Evolutionary conservation across 1,284 basidiomycete species (phyloP).

Genomic region (Moniliophthora roreri): DNA sequence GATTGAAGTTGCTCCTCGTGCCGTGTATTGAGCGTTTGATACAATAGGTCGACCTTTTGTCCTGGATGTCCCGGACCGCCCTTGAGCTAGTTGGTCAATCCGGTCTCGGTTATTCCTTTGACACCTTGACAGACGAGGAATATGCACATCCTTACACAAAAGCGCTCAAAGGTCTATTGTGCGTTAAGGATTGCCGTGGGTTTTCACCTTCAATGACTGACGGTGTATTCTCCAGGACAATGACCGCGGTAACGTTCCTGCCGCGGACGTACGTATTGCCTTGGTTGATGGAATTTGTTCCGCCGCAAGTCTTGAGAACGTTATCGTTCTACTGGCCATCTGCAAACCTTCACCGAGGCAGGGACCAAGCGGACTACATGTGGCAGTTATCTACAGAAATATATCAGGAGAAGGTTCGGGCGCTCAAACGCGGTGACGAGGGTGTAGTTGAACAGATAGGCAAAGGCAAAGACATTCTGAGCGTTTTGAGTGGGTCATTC

Average conservation of each 20-base stretch:
- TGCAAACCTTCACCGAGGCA: conserved; percentile 30
- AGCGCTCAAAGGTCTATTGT: conserved; percentile 29
- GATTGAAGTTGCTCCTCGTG: not conserved
- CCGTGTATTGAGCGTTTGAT: not conserved
- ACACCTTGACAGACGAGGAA: conserved; percentile 26
- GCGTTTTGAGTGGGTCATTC: conserved; percentile 42
- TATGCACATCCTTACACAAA: conserved; percentile 28
- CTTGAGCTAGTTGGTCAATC: conserved; percentile 29
- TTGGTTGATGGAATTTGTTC: conserved; percentile 30
- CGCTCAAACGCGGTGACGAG: conserved; percentile 33
- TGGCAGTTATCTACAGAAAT: conserved; percentile 35
- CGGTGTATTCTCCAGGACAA: not conserved
- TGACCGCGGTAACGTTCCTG: not conserved
- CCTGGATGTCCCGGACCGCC: conserved; percentile 18
- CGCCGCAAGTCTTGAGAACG: conserved; percentile 33
- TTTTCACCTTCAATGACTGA: not conserved
- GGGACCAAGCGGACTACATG: conserved; percentile 38
- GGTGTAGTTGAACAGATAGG: conserved; percentile 30
- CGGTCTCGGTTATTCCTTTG: conserved; percentile 42
- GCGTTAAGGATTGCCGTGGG: not conserved
- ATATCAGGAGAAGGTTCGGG: conserved; percentile 36
- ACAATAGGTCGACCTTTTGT: conserved; percentile 12
- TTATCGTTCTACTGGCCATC: conserved; percentile 35
- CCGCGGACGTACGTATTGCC: conserved; percentile 28
- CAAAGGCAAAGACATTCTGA: conserved; percentile 45